Percentiles rank a stretch among this genome's conserved stretches.
These are phyloP conservation scores for Hymenoscyphus albidus DNA, from an alignment of 2,329 filamentous ascomycete genomes.

Conservation along the genomic window DNA sequence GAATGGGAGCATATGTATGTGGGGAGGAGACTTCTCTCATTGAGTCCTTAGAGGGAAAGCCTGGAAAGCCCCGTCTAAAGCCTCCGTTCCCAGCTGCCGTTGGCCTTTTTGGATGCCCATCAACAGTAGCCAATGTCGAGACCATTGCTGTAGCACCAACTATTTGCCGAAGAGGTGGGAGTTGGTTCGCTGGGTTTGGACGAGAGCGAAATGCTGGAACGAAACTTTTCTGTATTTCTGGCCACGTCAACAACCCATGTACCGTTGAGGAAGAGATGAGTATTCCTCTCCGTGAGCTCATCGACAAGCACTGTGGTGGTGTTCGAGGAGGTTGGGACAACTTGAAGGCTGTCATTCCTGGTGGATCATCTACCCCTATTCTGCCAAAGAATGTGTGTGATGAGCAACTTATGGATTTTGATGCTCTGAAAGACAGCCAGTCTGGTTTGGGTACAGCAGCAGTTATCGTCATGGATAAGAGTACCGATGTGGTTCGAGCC, in stretches of 20 bases:
- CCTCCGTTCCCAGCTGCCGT: conserved; percentile 97
- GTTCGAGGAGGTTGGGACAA: conserved; percentile 98
- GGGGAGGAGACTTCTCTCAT: conserved; percentile 98
- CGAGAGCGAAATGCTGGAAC: conserved; percentile 95
- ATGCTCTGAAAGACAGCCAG: conserved; percentile 95
- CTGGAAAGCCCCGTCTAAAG: conserved; percentile 97
- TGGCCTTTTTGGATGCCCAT: conserved; percentile 95
- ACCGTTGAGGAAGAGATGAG: conserved; percentile 99
- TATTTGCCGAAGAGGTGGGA: conserved; percentile 86
- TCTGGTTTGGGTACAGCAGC: conserved; percentile 95
- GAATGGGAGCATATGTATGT: conserved; percentile 95
- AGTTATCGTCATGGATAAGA: conserved; percentile 99
- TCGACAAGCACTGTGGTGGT: conserved; percentile 97
- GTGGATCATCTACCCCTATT: conserved; percentile 94
- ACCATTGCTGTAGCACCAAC: conserved; percentile 93
- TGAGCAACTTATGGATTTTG: conserved; percentile 98
- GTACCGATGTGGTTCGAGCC: conserved; percentile 88
- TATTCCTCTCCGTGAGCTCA: conserved; percentile 90
- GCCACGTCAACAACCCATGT: conserved; percentile 96
- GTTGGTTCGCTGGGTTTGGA: conserved; percentile 91
- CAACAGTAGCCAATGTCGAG: conserved; percentile 97
- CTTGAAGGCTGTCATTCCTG: conserved; percentile 88
- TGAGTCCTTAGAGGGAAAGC: conserved; percentile 97
- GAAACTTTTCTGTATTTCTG: conserved; percentile 97
- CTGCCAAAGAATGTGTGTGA: conserved; percentile 87